These are phyloP conservation scores for Tieghemiomyces parasiticus DNA, from an alignment of 192 early-diverging fungal genomes.

Conservation along the genomic window DNA sequence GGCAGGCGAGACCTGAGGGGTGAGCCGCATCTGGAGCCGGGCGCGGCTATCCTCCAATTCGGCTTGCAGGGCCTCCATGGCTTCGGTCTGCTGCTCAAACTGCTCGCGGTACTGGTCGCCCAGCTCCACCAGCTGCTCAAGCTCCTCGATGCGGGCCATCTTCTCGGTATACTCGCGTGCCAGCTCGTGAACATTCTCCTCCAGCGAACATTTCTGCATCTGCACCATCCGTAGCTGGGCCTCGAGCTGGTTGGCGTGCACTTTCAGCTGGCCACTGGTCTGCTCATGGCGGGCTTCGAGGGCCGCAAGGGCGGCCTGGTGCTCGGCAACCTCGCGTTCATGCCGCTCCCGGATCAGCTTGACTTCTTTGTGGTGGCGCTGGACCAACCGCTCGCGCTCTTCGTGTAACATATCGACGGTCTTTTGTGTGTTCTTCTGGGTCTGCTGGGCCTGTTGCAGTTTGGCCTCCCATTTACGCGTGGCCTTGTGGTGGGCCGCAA, in stretches of 20 bases:
- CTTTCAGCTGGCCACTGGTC: not conserved
- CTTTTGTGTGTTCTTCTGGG: constrained; percentile 1
- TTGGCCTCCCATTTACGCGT: not conserved
- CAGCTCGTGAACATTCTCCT: constrained; percentile 6
- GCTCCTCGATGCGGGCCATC: constrained; percentile 7
- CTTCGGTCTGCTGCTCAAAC: constrained; percentile 6
- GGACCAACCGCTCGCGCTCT: not conserved
- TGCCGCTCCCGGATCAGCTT: not conserved
- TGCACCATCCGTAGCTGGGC: constrained; percentile 10
- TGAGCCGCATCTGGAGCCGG: constrained; percentile 8
- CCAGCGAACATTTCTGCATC: constrained; percentile 5
- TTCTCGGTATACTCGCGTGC: constrained; percentile 4
- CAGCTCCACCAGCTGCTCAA: constrained; percentile 8
- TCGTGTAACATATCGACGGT: not conserved
- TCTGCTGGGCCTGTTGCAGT: not conserved
- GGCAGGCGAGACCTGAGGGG: constrained; percentile 6
- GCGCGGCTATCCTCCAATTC: constrained; percentile 8
- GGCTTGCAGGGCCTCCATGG: constrained; percentile 9
- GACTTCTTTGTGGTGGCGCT: constrained; percentile 3
- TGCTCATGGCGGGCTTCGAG: not conserved
- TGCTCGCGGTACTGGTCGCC: constrained; percentile 10
- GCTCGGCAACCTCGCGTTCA: constrained; percentile 2
- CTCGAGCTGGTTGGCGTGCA: not conserved
- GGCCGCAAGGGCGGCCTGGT: not conserved
- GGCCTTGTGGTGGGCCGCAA: not conserved